Conservation (phyloP, 78 protist genomes). For the Mantamonas sphyraenae region DNA sequence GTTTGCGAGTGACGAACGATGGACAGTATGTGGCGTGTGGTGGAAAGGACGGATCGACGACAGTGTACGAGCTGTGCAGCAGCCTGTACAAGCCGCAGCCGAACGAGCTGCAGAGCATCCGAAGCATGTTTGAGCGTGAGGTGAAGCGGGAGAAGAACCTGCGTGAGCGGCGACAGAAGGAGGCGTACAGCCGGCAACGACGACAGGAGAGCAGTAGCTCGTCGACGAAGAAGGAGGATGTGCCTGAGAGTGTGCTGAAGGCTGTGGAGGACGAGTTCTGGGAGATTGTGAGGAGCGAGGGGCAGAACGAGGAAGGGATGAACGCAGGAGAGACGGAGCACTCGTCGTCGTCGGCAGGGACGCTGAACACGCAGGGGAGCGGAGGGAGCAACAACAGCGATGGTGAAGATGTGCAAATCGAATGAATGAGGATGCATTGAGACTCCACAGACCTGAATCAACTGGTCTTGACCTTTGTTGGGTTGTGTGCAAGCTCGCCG, state of each 20-base stretch:
- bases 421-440: too few species aligned
- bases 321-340: too few species aligned
- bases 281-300: not conserved
- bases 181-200: constrained; percentile 20
- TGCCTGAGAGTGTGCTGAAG: not conserved
- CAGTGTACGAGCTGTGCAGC: constrained; percentile 48
- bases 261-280: constrained; percentile 21
- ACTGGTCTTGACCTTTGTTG: too few species aligned
- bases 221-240: not conserved
- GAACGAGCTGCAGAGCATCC: constrained; percentile 42
- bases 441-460: too few species aligned
- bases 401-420: too few species aligned
- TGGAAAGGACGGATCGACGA: constrained; percentile 46
- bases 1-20: not conserved
- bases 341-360: not conserved
- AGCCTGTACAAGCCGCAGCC: constrained; percentile 15
- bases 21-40: constrained; percentile 58
- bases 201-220: not conserved
- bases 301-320: constrained; percentile 6
- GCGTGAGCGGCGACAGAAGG: constrained; percentile 34
- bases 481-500: too few species aligned
- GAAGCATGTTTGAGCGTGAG: constrained; percentile 21
- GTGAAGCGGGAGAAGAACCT: constrained; percentile 54
- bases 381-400: too few species aligned
- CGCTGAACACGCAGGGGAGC: not conserved